A percentile compares a stretch with the other conserved stretches of the same genome.
These are phyloP conservation scores for Musa acuminata DNA, from an alignment of 176 grass and related monocot species.

Conservation along the genomic window DNA sequence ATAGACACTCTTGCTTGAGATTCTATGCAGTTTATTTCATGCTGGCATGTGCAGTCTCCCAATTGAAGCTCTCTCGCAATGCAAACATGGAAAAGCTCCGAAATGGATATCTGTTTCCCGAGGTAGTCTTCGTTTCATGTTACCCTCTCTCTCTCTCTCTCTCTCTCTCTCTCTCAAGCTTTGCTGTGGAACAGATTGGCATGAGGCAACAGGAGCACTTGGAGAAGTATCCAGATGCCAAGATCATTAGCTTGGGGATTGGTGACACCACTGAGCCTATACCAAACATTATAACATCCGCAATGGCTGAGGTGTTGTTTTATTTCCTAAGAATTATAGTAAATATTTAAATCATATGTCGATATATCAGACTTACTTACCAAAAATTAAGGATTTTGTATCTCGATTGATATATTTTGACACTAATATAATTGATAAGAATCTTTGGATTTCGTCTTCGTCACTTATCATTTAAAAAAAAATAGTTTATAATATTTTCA, in stretches of 20 bases:
- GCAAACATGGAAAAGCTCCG: constrained; percentile 80
- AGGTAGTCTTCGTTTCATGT: constrained; percentile 24
- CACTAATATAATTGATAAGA: no score
- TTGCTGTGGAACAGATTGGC: constrained; percentile 40
- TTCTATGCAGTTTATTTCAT: no score
- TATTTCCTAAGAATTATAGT: not conserved
- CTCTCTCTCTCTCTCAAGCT: no score
- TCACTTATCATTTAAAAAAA: no score
- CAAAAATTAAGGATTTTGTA: no score
- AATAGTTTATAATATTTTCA: no score
- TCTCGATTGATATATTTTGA: no score
- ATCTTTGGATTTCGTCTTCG: no score
- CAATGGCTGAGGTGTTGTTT: constrained; percentile 69
- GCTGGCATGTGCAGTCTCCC: constrained; percentile 32
- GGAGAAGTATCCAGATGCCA: constrained; percentile 77
- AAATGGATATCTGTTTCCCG: constrained; percentile 85
- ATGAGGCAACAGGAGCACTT: constrained; percentile 48
- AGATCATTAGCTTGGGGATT: constrained; percentile 84
- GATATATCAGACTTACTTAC: no score
- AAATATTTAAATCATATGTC: no score
- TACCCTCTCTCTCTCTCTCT: no score
- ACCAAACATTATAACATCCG: constrained; percentile 59
- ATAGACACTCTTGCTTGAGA: not conserved
- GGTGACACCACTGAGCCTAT: constrained; percentile 92
- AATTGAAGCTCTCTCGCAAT: constrained; percentile 61